Conservation (phyloP, 1,139 yeast species). For the Eremothecium coryli region DNA sequence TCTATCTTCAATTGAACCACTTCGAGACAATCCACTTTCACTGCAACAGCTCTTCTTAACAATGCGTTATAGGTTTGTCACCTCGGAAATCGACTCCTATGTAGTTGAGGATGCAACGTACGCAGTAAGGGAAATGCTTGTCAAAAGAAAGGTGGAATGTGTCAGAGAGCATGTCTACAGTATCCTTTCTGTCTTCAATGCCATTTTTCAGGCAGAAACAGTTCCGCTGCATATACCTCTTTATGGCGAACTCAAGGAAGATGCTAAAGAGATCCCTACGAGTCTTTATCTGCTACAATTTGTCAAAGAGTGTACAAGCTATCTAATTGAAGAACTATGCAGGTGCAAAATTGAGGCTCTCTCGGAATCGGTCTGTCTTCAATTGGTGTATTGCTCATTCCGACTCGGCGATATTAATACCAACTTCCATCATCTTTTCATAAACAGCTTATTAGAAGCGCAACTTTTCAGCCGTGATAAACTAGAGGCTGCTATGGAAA, state of each 20-base stretch:
- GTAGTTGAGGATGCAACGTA: constrained; percentile 43
- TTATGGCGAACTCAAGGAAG: constrained; percentile 2
- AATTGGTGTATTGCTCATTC: constrained; percentile 30
- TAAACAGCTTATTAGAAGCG: constrained; percentile 23
- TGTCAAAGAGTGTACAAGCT: constrained; percentile 19
- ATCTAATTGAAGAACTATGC: constrained; percentile 15
- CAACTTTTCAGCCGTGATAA: constrained; percentile 18
- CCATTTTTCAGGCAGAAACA: constrained; percentile 13
- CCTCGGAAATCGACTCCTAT: constrained; percentile 45
- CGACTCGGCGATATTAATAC: constrained; percentile 26
- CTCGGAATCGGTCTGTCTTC: constrained; percentile 29
- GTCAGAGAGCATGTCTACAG: constrained; percentile 51
- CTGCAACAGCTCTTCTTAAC: constrained; percentile 41
- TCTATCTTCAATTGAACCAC: constrained; percentile 54
- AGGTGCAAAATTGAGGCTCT: constrained; percentile 11
- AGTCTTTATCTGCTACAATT: constrained; percentile 23
- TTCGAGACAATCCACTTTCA: constrained; percentile 29
- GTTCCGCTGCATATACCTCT: constrained; percentile 16
- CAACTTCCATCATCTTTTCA: constrained; percentile 25
- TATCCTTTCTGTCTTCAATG: constrained; percentile 21
- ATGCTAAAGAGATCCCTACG: constrained; percentile 12
- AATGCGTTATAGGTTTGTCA: constrained; percentile 50
- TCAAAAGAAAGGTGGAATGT: constrained; percentile 73
- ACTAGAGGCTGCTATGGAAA: constrained; percentile 21
- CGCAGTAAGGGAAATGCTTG: constrained; percentile 46